Conservation (phyloP, 495 filamentous ascomycete genomes). For the Rostrohypoxylon terebratum region DNA sequence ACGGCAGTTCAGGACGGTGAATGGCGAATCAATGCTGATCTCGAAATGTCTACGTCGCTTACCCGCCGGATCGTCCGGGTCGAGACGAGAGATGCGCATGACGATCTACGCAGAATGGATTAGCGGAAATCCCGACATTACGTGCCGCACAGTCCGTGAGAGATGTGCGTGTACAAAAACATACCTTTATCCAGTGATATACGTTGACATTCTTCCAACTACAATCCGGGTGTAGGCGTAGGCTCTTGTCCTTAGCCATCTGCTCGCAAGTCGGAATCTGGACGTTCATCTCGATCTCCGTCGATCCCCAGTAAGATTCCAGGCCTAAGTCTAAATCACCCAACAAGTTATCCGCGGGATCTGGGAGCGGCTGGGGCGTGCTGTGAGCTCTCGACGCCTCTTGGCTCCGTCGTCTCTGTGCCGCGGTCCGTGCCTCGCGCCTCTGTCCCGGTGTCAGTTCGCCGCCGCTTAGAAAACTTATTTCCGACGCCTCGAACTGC, state of each 20-base stretch:
- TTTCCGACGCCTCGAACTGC: slow-evolving; percentile 81
- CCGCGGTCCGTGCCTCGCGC: slow-evolving; percentile 55
- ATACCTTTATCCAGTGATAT: slow-evolving; percentile 98
- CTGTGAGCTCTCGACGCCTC: slow-evolving; percentile 52
- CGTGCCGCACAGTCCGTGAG: background rate
- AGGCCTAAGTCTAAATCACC: slow-evolving; percentile 77
- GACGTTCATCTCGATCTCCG: slow-evolving; percentile 97
- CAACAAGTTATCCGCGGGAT: slow-evolving; percentile 75
- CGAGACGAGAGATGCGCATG: slow-evolving; percentile 90
- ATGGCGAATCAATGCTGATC: slow-evolving; percentile 98
- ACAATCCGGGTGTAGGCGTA: slow-evolving; percentile 89
- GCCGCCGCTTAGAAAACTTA: slow-evolving; percentile 83
- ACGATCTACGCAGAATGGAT: slow-evolving; percentile 77
- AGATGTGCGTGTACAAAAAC: slow-evolving; percentile 24
- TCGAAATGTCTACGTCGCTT: slow-evolving; percentile 93
- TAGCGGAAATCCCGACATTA: slow-evolving; percentile 8
- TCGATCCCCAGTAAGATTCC: slow-evolving; percentile 79
- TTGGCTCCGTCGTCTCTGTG: slow-evolving; percentile 52
- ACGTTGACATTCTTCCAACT: slow-evolving; percentile 97
- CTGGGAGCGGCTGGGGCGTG: slow-evolving; percentile 57
- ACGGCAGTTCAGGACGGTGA: slow-evolving; percentile 93
- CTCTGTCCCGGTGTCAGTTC: slow-evolving; percentile 66
- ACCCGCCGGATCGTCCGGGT: slow-evolving; percentile 78
- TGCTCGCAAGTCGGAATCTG: slow-evolving; percentile 91
- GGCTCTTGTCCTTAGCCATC: slow-evolving; percentile 81